Conservation (phyloP, 352 stramenopile species). For the Phytophthora lateralis region DNA sequence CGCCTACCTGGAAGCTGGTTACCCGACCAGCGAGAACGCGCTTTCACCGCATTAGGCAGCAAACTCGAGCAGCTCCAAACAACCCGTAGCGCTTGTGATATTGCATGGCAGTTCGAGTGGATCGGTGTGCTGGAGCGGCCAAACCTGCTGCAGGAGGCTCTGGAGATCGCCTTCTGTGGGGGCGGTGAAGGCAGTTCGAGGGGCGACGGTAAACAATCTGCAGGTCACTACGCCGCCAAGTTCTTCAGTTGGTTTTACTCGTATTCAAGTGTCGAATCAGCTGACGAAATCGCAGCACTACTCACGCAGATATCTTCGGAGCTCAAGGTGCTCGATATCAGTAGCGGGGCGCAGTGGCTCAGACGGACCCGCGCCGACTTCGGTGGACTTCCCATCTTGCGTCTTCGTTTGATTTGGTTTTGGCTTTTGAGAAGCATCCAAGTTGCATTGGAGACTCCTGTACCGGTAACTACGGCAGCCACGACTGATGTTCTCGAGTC, state of each 20-base stretch:
- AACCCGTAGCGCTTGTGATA: constrained; percentile 17
- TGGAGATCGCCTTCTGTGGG: constrained; percentile 25
- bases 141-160: constrained; percentile 34
- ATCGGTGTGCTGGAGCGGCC: constrained; percentile 35
- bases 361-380: constrained; percentile 49
- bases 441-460: constrained; percentile 4
- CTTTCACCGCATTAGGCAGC: constrained; percentile 15
- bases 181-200: not conserved
- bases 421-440: constrained; percentile 56
- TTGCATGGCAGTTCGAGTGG: constrained; percentile 41
- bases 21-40: constrained; percentile 13
- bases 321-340: constrained; percentile 26
- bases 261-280: constrained; percentile 12
- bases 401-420: constrained; percentile 61
- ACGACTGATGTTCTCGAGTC: constrained; percentile 50
- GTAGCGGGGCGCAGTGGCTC: constrained; percentile 42
- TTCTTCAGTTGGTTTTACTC: constrained; percentile 65
- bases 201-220: not conserved
- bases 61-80: constrained; percentile 27
- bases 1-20: constrained; percentile 7
- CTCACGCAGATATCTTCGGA: constrained; percentile 28
- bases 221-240: constrained; percentile 10
- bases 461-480: constrained; percentile 8
- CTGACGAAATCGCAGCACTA: constrained; percentile 24
- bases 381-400: constrained; percentile 28